Base-by-base conservation (phyloP, 805 yeast genomes). In the Starmerella potacharoeniae region DNA sequence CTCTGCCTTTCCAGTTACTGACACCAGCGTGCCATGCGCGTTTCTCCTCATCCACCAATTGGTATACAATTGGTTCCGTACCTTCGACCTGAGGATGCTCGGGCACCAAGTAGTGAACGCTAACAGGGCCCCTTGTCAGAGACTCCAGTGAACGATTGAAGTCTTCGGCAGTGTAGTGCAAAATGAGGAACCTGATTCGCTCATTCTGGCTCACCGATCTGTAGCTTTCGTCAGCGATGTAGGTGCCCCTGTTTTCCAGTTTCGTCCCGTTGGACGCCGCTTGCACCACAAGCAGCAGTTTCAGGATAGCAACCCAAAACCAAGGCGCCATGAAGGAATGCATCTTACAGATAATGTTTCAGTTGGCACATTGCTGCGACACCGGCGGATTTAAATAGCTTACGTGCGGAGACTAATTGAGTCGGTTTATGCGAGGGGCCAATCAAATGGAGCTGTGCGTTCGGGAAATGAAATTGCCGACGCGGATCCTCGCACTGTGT, bases 11-110 rank as follows among this genome's bases (percentile, higher is more conserved):
- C 48, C 48, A 44, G 31, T 44, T 44, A 13, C 48, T 44, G 10
- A 44, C 48, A n/a, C 48, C 48, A 6, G 48, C 48, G 6, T 44
- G 48, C 48, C 48, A 44, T 5, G 48, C 48, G 30, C 48, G 8
- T 36, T 44, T 44, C 16, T 30, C 36, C 14, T 44, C 48, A 22
- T 44, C 48, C 11, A 44, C 48, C 28, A 44, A 13, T 7, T 44
- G 48, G 13, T 30, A 44, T 8, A 44, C 36, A 8, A 44, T 31
- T n/a, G 48, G 48, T 28, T 44, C 48, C 6, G 13, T 14, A 3
- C 48, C 48, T 13, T 44, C 48, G 7, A 30, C 36, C 7, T n/a
- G 36, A 44, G 48, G 48, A 16, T 44, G 48, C 36, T 44, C 48
- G 10, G 48, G 36, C 11, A 44, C 36, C 22, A 44, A 13, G n/a